These are phyloP conservation scores for Pseudogymnoascus pannorum DNA, from an alignment of 2,329 filamentous ascomycete genomes.

Conservation along the genomic window DNA sequence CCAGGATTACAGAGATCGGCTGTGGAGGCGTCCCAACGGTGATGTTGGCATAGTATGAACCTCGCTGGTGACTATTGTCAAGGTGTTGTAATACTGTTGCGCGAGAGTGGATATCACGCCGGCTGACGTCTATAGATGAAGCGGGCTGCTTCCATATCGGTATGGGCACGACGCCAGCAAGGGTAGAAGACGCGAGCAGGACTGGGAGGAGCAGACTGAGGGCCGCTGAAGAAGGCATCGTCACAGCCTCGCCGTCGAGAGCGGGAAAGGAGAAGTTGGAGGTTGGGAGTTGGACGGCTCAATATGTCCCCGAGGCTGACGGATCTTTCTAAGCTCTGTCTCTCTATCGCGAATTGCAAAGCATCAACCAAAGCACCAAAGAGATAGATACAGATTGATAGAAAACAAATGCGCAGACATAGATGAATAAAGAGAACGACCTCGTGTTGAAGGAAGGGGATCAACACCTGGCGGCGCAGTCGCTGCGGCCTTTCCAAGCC, in stretches of 20 bases:
- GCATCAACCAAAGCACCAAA: neutral
- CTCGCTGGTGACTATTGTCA: constrained; percentile 45
- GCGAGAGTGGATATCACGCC: neutral
- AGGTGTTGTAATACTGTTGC: neutral
- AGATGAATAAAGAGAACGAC: neutral
- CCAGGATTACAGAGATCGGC: constrained; percentile 43
- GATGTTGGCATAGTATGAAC: constrained; percentile 48
- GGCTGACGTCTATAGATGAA: neutral
- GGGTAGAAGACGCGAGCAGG: neutral
- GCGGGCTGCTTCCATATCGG: neutral
- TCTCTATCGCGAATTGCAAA: neutral
- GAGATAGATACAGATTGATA: neutral
- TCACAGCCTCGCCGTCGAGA: neutral
- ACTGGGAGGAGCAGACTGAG: neutral
- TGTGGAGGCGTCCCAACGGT: constrained; percentile 49
- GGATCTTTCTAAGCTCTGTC: neutral
- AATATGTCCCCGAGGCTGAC: neutral
- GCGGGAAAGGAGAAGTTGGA: neutral
- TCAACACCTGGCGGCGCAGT: neutral
- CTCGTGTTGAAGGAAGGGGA: neutral
- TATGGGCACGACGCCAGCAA: neutral
- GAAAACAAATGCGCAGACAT: neutral
- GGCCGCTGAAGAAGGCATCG: neutral
- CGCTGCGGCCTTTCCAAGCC: neutral
- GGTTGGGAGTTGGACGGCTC: neutral